Base-by-base conservation (phyloP, 371 early-diverging fungal genomes). In the Lichtheimia hyalospora region DNA sequence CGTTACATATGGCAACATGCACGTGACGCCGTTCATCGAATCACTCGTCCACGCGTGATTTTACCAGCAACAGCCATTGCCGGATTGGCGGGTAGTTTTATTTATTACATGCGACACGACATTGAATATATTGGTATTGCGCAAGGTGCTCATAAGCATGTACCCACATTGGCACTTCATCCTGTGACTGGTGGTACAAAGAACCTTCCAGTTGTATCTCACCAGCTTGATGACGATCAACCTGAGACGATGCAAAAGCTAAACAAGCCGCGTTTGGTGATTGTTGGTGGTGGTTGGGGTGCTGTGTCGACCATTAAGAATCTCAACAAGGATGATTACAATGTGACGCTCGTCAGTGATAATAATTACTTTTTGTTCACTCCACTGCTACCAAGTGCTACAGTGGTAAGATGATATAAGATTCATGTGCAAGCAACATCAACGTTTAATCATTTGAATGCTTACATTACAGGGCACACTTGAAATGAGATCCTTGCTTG, bases 341-440 rank as follows among this genome's bases (percentile, higher is more conserved):
- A 94, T 62, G 91, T 94, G 13, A 81, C 85, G 0, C 71, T 92
- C 12, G 72, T 92, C 0, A 76, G 73, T 43, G 71, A 75, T 21
- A 79, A 85, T 63, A 94, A 96, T 73, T 90, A 94, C 69, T 96
- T 94, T 69, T 74, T 91, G 20, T 94, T 96, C 56, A 95, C 94
- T 34, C 92, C 89, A n/a, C 69, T 94, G 57, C 70, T 94, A 41
- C 90, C 93, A 24, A 84, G 86, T 62, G 88, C 87, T 1, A 86
- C 91, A 3, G 89, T 89, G 0, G 96, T 34, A n/a, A 46, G n/a
- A 16, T 46, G 7, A n/a, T 16, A 18, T 46, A n/a, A n/a, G 21
- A 10, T 16, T 1, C 20, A 13, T 20, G 23, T 24, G 15, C 12
- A 18, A 54, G 12, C 2, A 41, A 21, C 5, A 20, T 3, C 1